phyloP scores from a whole-genome alignment of 345 rosid species.

The Arabis alpina region DNA sequence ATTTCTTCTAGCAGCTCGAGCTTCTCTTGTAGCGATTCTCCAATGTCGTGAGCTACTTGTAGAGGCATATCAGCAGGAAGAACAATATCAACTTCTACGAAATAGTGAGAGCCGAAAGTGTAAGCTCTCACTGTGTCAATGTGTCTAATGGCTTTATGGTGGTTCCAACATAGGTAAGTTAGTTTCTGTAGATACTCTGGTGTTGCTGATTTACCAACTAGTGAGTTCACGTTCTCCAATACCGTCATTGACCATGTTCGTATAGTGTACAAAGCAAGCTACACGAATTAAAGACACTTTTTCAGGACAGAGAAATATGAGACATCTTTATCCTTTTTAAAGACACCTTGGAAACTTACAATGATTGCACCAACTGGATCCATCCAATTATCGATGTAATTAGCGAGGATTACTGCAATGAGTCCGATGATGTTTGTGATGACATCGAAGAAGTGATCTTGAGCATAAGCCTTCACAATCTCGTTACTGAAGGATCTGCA shows the following conservation, averaged over 20 bases:
- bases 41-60: slow-evolving; percentile 93
- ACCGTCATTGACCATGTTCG: slow-evolving; percentile 98
- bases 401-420: slow-evolving; percentile 87
- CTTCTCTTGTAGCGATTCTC: slow-evolving; percentile 91
- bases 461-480: slow-evolving; percentile 97
- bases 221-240: slow-evolving; percentile 89
- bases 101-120: slow-evolving; percentile 98
- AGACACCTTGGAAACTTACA: slow-evolving; percentile 75
- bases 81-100: slow-evolving; percentile 96
- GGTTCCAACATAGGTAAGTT: slow-evolving; percentile 98
- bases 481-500: slow-evolving; percentile 85
- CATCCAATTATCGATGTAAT: slow-evolving; percentile 79
- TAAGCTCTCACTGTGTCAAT: slow-evolving; percentile 96
- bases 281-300: slow-evolving; percentile 37
- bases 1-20: slow-evolving; percentile 86
- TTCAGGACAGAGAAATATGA: no score
- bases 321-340: no score
- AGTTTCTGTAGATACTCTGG: slow-evolving; percentile 91
- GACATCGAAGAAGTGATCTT: slow-evolving; percentile 97
- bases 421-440: slow-evolving; percentile 95
- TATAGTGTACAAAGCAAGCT: slow-evolving; percentile 96
- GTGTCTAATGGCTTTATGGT: slow-evolving; percentile 83
- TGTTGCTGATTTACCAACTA: slow-evolving; percentile 84
- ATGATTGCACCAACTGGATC: slow-evolving; percentile 98
- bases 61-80: slow-evolving; percentile 86